phyloP scores from a whole-genome alignment of 1,284 basidiomycete species.

The Mycosarcoma maydis region DNA sequence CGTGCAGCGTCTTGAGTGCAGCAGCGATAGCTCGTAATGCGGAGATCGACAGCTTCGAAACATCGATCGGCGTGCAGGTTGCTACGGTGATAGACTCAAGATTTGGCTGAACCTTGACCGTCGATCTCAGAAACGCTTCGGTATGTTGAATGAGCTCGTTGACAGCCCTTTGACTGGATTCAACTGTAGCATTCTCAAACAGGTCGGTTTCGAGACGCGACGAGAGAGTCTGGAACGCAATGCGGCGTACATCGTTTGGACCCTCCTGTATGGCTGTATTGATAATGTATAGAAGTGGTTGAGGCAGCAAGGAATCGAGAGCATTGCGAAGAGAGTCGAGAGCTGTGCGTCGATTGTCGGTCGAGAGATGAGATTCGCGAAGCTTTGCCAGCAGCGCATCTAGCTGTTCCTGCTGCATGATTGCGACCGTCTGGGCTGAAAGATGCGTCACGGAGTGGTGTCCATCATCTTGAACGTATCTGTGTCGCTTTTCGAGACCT shows the following conservation, averaged over 20 bases:
- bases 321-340: slow-evolving; percentile 15
- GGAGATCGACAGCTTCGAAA: slow-evolving; percentile 11
- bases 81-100: background rate
- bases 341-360: slow-evolving; percentile 17
- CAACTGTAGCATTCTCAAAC: background rate
- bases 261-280: slow-evolving; percentile 2
- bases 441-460: background rate
- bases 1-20: slow-evolving; percentile 30
- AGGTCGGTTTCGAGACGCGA: slow-evolving; percentile 4
- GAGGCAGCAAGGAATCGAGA: background rate
- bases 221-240: slow-evolving; percentile 7
- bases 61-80: slow-evolving; percentile 1
- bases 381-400: slow-evolving; percentile 14
- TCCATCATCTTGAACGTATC: background rate
- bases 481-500: background rate
- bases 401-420: background rate
- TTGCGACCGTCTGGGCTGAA: background rate
- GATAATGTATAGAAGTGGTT: background rate
- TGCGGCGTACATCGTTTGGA: slow-evolving; percentile 26
- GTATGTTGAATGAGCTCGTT: background rate
- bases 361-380: slow-evolving; percentile 27
- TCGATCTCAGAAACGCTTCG: slow-evolving; percentile 9
- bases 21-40: slow-evolving; percentile 34
- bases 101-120: slow-evolving; percentile 32
- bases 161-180: background rate